A percentile compares a stretch with the other conserved stretches of the same genome.
These are phyloP conservation scores for Fusarium citri DNA, from an alignment of 2,329 filamentous ascomycete genomes.

Conservation along the genomic window DNA sequence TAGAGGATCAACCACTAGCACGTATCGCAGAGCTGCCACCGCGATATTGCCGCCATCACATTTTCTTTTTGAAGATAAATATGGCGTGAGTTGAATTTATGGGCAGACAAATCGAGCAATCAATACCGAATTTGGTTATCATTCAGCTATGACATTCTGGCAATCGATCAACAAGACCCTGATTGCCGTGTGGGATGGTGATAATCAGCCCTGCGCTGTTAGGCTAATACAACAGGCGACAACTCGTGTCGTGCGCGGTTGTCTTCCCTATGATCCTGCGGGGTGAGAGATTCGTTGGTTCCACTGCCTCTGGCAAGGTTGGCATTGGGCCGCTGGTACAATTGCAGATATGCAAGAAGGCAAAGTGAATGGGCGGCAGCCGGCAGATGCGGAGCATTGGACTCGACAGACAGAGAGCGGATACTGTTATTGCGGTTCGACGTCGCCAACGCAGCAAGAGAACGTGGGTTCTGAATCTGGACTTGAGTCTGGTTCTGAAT, in stretches of 20 bases:
- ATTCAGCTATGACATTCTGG: slow-evolving; percentile 21
- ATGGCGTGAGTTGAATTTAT: slow-evolving; percentile 39
- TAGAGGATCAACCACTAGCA: slow-evolving; percentile 18
- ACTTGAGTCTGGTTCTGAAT: background rate
- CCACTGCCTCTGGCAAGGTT: slow-evolving; percentile 26
- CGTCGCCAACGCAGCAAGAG: slow-evolving; percentile 23
- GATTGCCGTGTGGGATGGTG: slow-evolving; percentile 13
- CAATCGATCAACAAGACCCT: slow-evolving; percentile 11
- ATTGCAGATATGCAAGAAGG: slow-evolving; percentile 29
- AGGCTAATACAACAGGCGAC: slow-evolving; percentile 20
- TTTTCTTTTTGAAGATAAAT: slow-evolving; percentile 28
- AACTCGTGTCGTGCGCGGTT: slow-evolving; percentile 27
- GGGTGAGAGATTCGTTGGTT: slow-evolving; percentile 36
- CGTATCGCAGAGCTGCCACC: slow-evolving; percentile 1
- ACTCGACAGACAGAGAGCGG: slow-evolving; percentile 4
- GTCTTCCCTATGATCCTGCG: slow-evolving; percentile 34
- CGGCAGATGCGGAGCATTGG: slow-evolving; percentile 28
- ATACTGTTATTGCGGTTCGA: slow-evolving; percentile 20
- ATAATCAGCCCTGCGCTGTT: slow-evolving; percentile 26
- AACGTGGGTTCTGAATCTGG: slow-evolving; percentile 2
- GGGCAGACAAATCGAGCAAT: slow-evolving; percentile 27
- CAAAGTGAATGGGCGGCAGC: slow-evolving; percentile 15
- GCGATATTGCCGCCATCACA: slow-evolving; percentile 32
- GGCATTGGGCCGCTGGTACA: slow-evolving; percentile 9
- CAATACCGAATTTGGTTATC: slow-evolving; percentile 11